A percentile compares a stretch with the other conserved stretches of the same genome.
phyloP scores from a whole-genome alignment of 2,329 filamentous ascomycete genomes.

The Ophiognomonia clavigignenti-juglandacearum region DNA sequence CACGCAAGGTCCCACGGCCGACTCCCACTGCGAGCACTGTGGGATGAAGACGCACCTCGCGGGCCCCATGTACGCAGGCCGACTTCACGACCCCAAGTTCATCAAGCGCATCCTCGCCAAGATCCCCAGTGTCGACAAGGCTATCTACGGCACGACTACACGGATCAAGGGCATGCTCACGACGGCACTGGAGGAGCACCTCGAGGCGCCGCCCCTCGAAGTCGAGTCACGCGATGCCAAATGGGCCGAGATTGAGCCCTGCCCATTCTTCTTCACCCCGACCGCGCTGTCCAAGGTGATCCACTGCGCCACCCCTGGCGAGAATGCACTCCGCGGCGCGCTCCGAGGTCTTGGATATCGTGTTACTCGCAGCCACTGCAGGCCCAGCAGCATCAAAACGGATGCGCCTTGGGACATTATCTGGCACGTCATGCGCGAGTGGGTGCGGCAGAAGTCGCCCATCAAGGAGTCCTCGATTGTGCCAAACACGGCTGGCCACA shows the following conservation, averaged over 20 bases:
- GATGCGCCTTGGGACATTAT: conserved; percentile 85
- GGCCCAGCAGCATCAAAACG: conserved; percentile 86
- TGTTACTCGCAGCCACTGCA: conserved; percentile 82
- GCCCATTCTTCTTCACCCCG: conserved; percentile 84
- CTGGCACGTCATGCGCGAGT: conserved; percentile 92
- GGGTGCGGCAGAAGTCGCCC: conserved; percentile 75
- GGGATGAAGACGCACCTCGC: conserved; percentile 80
- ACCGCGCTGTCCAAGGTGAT: conserved; percentile 69
- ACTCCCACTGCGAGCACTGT: conserved; percentile 73
- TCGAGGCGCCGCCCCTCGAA: conserved; percentile 30
- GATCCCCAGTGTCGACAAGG: conserved; percentile 60
- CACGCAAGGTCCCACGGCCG: conserved; percentile 63
- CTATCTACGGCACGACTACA: conserved; percentile 72
- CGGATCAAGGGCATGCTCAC: conserved; percentile 89
- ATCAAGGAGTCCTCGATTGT: conserved; percentile 69
- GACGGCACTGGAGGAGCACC: conserved; percentile 74
- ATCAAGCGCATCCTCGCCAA: conserved; percentile 72
- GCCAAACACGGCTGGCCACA: conserved; percentile 65
- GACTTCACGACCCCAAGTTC: conserved; percentile 79
- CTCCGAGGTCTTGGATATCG: conserved; percentile 75
- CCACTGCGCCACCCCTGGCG: conserved; percentile 74
- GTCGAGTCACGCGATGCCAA: conserved; percentile 35
- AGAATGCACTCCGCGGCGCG: conserved; percentile 75
- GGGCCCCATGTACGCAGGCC: conserved; percentile 93
- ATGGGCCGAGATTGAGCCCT: conserved; percentile 62